These are phyloP conservation scores for Paraphoma chrysanthemicola DNA, from an alignment of 2,329 filamentous ascomycete genomes.

Conservation along the genomic window DNA sequence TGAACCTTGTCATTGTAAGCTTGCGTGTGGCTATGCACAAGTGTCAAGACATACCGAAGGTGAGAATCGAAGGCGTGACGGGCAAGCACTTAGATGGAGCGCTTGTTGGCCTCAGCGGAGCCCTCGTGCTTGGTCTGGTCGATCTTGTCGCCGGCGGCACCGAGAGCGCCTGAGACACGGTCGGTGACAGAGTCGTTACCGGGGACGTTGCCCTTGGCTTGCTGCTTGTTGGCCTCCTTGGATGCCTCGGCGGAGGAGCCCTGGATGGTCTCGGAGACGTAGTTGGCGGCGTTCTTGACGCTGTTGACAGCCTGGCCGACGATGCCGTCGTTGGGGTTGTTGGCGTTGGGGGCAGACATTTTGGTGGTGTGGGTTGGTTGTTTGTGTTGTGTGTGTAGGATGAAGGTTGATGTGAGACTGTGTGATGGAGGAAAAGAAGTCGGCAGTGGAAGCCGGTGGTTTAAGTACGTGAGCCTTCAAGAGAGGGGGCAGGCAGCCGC, in stretches of 20 bases:
- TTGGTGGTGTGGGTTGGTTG: conserved; percentile 32
- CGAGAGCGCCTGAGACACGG: conserved; percentile 62
- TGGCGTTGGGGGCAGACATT: conserved; percentile 54
- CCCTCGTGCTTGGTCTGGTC: conserved; percentile 60
- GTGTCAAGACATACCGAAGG: conserved; percentile 17
- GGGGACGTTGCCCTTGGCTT: conserved; percentile 65
- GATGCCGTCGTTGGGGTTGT: conserved; percentile 54
- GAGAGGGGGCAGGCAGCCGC: conserved; percentile 3
- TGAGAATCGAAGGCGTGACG: conserved; percentile 20
- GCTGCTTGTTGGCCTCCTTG: conserved; percentile 73
- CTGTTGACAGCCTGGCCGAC: conserved; percentile 51
- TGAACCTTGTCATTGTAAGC: conserved; percentile 8
- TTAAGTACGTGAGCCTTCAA: conserved; percentile 20
- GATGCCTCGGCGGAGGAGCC: conserved; percentile 62
- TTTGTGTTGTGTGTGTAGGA: conserved; percentile 3
- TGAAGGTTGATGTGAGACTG: conserved; percentile 4
- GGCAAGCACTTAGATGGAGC: conserved; percentile 33
- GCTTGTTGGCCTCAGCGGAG: conserved; percentile 59
- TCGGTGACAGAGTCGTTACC: conserved; percentile 47
- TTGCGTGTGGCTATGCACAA: background rate
- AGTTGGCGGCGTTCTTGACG: conserved; percentile 67
- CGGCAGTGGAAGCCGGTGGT: conserved; percentile 9
- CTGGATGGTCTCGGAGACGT: conserved; percentile 71
- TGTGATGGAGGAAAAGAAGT: conserved; percentile 18
- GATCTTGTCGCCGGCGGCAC: conserved; percentile 60